A percentile compares a stretch with the other conserved stretches of the same genome.
phyloP scores from a whole-genome alignment of 345 rosid species.

The Syzygium jambos region DNA sequence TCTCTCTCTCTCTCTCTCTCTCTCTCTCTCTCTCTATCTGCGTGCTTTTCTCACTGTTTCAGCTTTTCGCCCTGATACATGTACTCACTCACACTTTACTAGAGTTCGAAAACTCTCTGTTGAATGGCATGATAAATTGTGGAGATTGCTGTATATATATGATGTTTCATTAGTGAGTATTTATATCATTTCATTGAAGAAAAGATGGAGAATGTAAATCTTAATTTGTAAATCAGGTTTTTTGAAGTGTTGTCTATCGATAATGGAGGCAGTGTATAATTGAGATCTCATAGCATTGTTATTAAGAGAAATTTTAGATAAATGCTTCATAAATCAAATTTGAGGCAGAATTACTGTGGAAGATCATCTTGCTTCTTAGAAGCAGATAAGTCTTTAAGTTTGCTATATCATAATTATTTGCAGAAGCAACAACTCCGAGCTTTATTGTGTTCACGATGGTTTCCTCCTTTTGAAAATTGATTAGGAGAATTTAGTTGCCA shows the following conservation, averaged over 20 bases:
- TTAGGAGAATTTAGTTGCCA: not conserved
- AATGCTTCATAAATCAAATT: not conserved
- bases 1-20: not conserved
- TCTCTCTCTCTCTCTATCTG: not conserved
- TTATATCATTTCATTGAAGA: not conserved
- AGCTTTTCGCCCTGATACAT: not conserved
- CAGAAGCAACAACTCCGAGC: not conserved
- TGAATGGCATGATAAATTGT: not conserved
- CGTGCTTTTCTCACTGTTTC: not conserved
- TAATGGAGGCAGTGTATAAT: not conserved
- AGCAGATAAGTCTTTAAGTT: not conserved
- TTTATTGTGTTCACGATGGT: not conserved
- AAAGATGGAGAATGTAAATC: not conserved
- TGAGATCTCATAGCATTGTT: not conserved
- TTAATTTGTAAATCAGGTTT: not conserved
- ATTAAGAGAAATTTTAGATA: not conserved
- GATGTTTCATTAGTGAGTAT: not conserved
- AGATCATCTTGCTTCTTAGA: not conserved
- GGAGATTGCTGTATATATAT: not conserved
- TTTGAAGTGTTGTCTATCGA: not conserved
- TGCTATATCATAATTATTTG: not conserved
- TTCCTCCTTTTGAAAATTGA: not conserved
- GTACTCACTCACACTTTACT: not conserved
- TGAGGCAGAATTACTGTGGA: not conserved
- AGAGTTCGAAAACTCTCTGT: not conserved